Base-by-base conservation (phyloP, 2,329 filamentous ascomycete genomes). In the Colletotrichum sp. region DNA sequence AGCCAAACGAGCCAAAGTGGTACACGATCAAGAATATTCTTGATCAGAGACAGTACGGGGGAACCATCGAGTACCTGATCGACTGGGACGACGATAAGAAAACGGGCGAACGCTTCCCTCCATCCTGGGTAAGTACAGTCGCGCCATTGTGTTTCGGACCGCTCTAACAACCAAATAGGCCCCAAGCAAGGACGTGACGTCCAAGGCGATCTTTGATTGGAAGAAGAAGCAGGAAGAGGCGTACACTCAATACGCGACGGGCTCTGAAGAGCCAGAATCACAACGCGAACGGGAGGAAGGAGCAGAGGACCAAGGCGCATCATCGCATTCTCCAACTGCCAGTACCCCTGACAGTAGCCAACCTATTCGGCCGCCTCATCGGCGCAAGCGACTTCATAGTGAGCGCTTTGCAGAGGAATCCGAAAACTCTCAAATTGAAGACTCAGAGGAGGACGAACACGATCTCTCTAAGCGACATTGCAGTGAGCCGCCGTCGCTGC, bases 61-160 rank as follows among this genome's bases (percentile, higher is more conserved):
- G 80, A 32, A 75, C 75, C 44, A 77, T 81, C 16, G 78, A 85
- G 71, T 87, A 85, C 60, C 76, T 86, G 21, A 82, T 87, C 16
- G 82, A 85, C 71, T 87, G 85, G 85, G 83, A 83, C 68, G 80
- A 83, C 75, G 78, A 84, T 68, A 28, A 67, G 26, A 68, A 74
- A 6, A 84, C 84, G 4, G 84, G 84, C 36, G 76, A 85, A 71
- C 30, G 71, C 16, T 85, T 84, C 74, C 32, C 75, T 32, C 81
- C 83, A 30, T 81, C 81, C 67, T 87, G 85, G 85, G 83, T 83
- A 76, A 39, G 78, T 75, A 79, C 78, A 52, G 63, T 72, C 65
- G 68, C 68, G 64, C 21, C 28, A 72, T 63, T 60, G 60, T 39
- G 28, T 24, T 26, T 59, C 8, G 44, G 39, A 32, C 70, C 70